Evolutionary conservation across 495 filamentous ascomycete genomes (phyloP).

Genomic region (Talaromyces proteolyticus): DNA sequence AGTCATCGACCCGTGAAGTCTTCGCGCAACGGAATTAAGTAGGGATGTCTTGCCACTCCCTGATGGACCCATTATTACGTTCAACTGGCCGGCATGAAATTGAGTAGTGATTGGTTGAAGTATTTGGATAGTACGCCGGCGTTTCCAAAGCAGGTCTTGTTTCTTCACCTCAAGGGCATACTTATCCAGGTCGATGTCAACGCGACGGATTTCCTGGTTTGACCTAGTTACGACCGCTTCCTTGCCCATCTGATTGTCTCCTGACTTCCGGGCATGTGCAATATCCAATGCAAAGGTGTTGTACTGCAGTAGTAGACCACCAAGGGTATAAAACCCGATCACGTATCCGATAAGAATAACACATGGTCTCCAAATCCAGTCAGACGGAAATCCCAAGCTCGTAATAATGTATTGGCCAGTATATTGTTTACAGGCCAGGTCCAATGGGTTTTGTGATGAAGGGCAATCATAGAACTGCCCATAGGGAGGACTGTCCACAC

Average conservation of each 20-base stretch:
- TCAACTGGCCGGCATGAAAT: conserved; percentile 58
- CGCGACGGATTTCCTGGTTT: conserved; percentile 44
- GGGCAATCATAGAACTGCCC: conserved; percentile 65
- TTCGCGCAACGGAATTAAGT: conserved; percentile 60
- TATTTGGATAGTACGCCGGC: conserved; percentile 47
- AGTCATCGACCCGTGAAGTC: conserved; percentile 49
- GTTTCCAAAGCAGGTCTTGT: conserved; percentile 33
- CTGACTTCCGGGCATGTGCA: conserved; percentile 43
- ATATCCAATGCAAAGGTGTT: conserved; percentile 55
- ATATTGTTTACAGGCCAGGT: conserved; percentile 60
- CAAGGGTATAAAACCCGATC: conserved; percentile 48
- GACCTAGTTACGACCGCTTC: conserved; percentile 43
- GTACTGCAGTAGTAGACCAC: conserved; percentile 52
- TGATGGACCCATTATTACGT: conserved; percentile 74
- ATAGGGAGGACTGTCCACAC: conserved; percentile 22
- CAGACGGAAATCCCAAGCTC: conserved; percentile 53
- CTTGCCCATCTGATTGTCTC: conserved; percentile 53
- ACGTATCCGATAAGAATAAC: conserved; percentile 51
- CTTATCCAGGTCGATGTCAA: conserved; percentile 54
- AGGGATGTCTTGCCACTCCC: conserved; percentile 70
- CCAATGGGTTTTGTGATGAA: conserved; percentile 41
- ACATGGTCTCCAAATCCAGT: conserved; percentile 61
- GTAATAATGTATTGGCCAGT: conserved; percentile 62
- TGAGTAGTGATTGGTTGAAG: conserved; percentile 54
- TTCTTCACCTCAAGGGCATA: conserved; percentile 61